Percentiles rank a stretch among this genome's conserved stretches.
These are phyloP conservation scores for Mycena galopus DNA, from an alignment of 768 basidiomycete genomes.

Conservation along the genomic window DNA sequence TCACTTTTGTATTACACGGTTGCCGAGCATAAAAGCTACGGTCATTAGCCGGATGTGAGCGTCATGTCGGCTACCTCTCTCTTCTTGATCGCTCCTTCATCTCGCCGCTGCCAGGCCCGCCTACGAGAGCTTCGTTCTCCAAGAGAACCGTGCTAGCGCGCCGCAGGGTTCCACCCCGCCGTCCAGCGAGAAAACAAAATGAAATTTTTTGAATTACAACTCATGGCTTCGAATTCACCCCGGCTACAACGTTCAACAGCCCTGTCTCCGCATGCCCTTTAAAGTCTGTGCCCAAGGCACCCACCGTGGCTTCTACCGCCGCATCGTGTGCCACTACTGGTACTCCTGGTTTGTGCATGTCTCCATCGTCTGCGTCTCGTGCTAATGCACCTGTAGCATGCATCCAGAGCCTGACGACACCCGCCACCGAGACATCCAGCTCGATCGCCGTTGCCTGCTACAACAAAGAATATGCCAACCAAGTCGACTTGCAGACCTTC, in stretches of 20 bases:
- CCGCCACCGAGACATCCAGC: slow-evolving; percentile 42
- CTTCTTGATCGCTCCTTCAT: slow-evolving; percentile 15
- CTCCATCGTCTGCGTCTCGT: background rate
- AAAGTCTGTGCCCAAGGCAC: background rate
- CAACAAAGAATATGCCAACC: slow-evolving; percentile 30
- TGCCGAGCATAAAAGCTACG: too few relatives aligned
- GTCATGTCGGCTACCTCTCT: slow-evolving; percentile 1
- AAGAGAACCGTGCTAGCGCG: slow-evolving; percentile 28
- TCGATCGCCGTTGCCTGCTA: slow-evolving; percentile 40
- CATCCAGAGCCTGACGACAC: slow-evolving; percentile 46
- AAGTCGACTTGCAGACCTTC: slow-evolving; percentile 34
- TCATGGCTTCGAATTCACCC: slow-evolving; percentile 40
- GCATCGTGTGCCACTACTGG: background rate
- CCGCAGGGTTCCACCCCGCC: slow-evolving; percentile 51
- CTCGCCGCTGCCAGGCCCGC: slow-evolving; percentile 16
- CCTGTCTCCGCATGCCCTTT: slow-evolving; percentile 31
- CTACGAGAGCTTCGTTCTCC: slow-evolving; percentile 2
- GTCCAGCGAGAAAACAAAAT: slow-evolving; percentile 42
- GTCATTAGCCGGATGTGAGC: background rate
- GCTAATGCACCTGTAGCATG: background rate
- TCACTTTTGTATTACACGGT: too few relatives aligned
- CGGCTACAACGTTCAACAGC: slow-evolving; percentile 45
- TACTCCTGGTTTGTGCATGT: background rate
- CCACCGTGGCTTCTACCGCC: background rate
- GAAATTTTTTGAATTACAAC: slow-evolving; percentile 46